Evolutionary conservation across 1,284 basidiomycete species (phyloP).

Genomic region (Serendipita sp.): DNA sequence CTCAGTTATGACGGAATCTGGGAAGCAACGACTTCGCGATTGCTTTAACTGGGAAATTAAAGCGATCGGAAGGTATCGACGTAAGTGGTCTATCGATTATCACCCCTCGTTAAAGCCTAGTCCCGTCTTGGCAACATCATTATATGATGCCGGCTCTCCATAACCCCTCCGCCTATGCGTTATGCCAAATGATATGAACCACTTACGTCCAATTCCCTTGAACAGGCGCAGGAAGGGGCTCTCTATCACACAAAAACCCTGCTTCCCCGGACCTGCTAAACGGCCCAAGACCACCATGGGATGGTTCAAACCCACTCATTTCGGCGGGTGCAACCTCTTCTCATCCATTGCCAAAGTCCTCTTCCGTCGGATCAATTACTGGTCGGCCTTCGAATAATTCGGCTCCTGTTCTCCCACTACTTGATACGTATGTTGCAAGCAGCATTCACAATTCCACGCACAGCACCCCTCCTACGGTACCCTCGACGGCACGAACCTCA

Average conservation of each 20-base stretch:
- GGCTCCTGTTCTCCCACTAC: neutral
- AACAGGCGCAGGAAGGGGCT: neutral
- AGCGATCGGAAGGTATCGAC: conserved; percentile 42
- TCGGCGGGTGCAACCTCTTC: neutral
- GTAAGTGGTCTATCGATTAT: conserved; percentile 10
- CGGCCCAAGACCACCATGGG: conserved; percentile 3
- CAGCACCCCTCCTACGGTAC: neutral
- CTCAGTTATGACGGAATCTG: conserved; percentile 32
- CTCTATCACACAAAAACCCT: conserved; percentile 38
- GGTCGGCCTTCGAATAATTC: neutral
- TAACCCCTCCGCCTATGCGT: neutral
- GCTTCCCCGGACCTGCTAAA: conserved; percentile 49
- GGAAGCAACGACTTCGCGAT: conserved; percentile 46
- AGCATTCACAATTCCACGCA: neutral
- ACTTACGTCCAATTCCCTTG: neutral
- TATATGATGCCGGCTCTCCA: neutral
- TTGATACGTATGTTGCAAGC: neutral
- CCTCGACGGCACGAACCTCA: neutral
- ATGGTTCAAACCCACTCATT: conserved; percentile 26
- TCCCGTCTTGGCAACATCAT: neutral
- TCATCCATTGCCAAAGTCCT: conserved; percentile 14
- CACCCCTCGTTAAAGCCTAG: conserved; percentile 8
- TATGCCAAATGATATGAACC: neutral
- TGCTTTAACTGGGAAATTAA: conserved; percentile 53
- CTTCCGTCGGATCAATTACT: neutral